These are phyloP conservation scores for Fusarium protoensiforme DNA, from an alignment of 2,329 filamentous ascomycete genomes.

Conservation along the genomic window DNA sequence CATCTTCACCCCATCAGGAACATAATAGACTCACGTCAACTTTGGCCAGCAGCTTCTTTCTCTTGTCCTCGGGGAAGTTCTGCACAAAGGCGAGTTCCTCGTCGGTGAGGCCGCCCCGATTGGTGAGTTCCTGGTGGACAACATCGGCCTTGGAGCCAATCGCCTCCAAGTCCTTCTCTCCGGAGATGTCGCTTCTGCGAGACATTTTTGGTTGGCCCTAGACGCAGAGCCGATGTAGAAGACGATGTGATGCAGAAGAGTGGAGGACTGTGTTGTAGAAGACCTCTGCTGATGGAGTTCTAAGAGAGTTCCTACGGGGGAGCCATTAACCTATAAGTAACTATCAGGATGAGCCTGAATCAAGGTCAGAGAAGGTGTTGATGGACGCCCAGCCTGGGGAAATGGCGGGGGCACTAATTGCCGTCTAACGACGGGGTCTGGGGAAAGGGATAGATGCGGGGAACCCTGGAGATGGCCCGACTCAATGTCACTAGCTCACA, in stretches of 20 bases:
- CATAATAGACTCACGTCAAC: conserved; percentile 22
- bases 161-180: conserved; percentile 34
- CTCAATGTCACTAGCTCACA: not conserved
- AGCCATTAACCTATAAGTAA: not conserved
- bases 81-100: conserved; percentile 35
- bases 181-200: conserved; percentile 11
- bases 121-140: not conserved
- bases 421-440: not conserved
- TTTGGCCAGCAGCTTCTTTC: conserved; percentile 34
- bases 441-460: not conserved
- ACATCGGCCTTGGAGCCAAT: conserved; percentile 21
- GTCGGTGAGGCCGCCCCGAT: conserved; percentile 6
- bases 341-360: not conserved
- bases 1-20: not conserved
- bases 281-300: not conserved
- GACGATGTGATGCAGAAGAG: not conserved
- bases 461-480: not conserved
- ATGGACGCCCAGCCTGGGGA: not conserved
- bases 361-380: not conserved
- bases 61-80: conserved; percentile 33
- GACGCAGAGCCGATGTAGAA: not conserved
- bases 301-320: not conserved
- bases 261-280: not conserved
- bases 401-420: not conserved
- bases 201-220: not conserved